Conservation (phyloP, 1,139 yeast genomes). For the Meyerozyma sp. region DNA sequence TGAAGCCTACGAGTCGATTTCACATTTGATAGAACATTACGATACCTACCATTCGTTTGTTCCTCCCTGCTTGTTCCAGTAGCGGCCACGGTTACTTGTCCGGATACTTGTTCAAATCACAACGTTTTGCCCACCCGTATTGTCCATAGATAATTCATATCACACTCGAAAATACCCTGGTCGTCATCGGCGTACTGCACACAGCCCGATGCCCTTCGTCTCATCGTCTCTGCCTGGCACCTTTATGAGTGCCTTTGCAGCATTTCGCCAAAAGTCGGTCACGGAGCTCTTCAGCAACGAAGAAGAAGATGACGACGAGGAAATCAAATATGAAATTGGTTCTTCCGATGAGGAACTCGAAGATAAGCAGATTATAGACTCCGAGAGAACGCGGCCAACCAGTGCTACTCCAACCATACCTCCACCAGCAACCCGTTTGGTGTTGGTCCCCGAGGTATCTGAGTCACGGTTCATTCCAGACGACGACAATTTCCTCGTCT, state of each 20-base stretch:
- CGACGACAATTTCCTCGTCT: conserved; percentile 30
- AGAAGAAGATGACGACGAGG: conserved; percentile 14
- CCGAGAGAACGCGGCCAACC: conserved; percentile 3
- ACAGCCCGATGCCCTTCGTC: background rate
- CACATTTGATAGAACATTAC: conserved; percentile 4
- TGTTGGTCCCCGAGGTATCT: conserved; percentile 3
- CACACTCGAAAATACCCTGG: background rate
- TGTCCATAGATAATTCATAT: no score
- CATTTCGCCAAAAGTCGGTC: conserved; percentile 20
- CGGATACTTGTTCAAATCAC: no score
- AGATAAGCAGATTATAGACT: conserved; percentile 6
- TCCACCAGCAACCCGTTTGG: background rate
- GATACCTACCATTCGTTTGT: conserved; percentile 4
- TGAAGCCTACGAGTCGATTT: conserved; percentile 1
- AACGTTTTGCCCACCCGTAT: no score
- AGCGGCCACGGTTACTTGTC: no score
- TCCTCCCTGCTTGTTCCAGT: background rate
- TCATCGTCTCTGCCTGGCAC: background rate
- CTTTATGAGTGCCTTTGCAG: conserved; percentile 51
- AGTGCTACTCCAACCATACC: conserved; percentile 5
- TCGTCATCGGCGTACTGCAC: background rate
- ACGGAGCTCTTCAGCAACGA: conserved; percentile 11
- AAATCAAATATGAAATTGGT: conserved; percentile 17
- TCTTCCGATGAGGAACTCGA: conserved; percentile 21
- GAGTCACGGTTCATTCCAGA: conserved; percentile 28